Percentiles rank a stretch among this genome's conserved stretches.
These are phyloP conservation scores for Microcyclosporella mali DNA, from an alignment of 2,329 filamentous ascomycete genomes.

Conservation along the genomic window DNA sequence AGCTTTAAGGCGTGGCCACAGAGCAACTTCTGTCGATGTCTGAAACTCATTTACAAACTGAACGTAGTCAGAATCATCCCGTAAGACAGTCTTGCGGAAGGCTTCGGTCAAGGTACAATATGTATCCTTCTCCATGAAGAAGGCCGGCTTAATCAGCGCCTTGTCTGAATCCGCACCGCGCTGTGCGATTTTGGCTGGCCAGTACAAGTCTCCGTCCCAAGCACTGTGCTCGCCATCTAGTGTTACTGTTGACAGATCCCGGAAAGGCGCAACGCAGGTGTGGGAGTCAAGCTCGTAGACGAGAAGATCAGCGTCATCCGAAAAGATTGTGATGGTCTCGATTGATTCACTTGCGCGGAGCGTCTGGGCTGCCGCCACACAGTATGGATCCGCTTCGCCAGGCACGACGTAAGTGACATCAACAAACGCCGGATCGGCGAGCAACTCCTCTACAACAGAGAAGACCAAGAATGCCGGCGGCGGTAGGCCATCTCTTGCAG, in stretches of 20 bases:
- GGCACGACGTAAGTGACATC: constrained; percentile 56
- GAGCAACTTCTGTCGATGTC: constrained; percentile 3
- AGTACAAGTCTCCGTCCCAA: constrained; percentile 34
- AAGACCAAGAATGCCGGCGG: constrained; percentile 69
- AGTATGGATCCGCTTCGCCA: constrained; percentile 79
- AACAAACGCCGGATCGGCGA: constrained; percentile 36
- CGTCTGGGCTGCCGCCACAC: constrained; percentile 58
- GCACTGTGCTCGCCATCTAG: constrained; percentile 3
- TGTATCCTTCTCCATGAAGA: constrained; percentile 32
- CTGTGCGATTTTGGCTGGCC: constrained; percentile 40
- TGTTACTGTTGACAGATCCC: constrained; percentile 48
- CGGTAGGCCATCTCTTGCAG: constrained; percentile 35
- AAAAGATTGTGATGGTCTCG: constrained; percentile 52
- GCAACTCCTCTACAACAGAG: constrained; percentile 65
- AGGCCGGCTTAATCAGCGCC: constrained; percentile 37
- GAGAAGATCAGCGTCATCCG: constrained; percentile 81
- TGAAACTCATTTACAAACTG: constrained; percentile 11
- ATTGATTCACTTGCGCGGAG: constrained; percentile 37
- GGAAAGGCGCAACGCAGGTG: constrained; percentile 62
- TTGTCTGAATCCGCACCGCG: constrained; percentile 36
- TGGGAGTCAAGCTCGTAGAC: constrained; percentile 60
- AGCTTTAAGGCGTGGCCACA: constrained; percentile 6
- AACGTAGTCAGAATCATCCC: constrained; percentile 6
- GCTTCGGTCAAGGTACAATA: constrained; percentile 25
- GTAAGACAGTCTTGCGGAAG: constrained; percentile 7